phyloP scores from a whole-genome alignment of 768 basidiomycete genomes.

The Hysterangium stoloniferum region DNA sequence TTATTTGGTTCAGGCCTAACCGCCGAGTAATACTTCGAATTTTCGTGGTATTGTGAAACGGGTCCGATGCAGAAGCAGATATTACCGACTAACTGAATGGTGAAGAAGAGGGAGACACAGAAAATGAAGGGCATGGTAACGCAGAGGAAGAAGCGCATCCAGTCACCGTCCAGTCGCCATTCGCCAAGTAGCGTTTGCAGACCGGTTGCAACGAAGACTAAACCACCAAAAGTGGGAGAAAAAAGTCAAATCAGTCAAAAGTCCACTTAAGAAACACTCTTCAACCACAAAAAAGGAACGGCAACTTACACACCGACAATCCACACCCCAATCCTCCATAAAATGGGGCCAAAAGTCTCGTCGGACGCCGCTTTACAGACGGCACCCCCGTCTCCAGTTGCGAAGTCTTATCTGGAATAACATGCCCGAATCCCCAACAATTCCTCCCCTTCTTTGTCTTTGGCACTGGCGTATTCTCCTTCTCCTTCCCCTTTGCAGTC shows the following conservation, averaged over 20 bases:
- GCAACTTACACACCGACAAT: conserved; percentile 51
- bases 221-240: neutral
- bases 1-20: conserved; percentile 51
- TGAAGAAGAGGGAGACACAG: conserved; percentile 50
- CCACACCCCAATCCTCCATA: conserved; percentile 66
- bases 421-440: conserved; percentile 20
- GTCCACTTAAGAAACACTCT: neutral
- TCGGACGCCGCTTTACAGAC: conserved; percentile 10
- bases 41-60: conserved; percentile 78
- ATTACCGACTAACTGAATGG: conserved; percentile 14
- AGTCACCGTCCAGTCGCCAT: conserved; percentile 56
- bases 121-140: conserved; percentile 62
- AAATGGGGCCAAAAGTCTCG: conserved; percentile 61
- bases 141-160: conserved; percentile 57
- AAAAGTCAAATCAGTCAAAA: too few relatives aligned
- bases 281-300: conserved; percentile 16
- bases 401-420: neutral
- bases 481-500: neutral
- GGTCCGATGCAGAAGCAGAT: conserved; percentile 50
- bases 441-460: conserved; percentile 18
- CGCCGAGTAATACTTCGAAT: conserved; percentile 78
- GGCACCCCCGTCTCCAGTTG: neutral
- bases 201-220: conserved; percentile 68
- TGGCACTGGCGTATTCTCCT: neutral
- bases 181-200: conserved; percentile 50